Conservation (phyloP, 2,329 filamentous ascomycete species). For the Cryoendolithus antarcticus region DNA sequence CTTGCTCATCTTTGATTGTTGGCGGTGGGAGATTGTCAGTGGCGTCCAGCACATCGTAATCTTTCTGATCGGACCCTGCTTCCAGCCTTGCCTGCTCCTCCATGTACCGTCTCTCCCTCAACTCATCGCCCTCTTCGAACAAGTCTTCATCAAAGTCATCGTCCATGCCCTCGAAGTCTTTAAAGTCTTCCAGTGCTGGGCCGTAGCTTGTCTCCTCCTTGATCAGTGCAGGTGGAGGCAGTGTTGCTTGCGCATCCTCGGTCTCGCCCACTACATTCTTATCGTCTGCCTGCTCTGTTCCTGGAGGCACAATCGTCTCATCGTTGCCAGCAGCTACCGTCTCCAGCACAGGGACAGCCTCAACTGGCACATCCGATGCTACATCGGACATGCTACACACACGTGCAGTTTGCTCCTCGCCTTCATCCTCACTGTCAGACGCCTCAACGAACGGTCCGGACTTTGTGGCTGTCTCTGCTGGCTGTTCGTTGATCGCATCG, state of each 20-base stretch:
- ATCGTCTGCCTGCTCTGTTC: no score
- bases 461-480: conserved; percentile 7
- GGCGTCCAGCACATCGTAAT: conserved; percentile 7
- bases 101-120: conserved; percentile 51
- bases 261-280: neutral
- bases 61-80: conserved; percentile 39
- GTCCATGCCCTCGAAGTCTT: conserved; percentile 39
- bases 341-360: no score
- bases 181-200: conserved; percentile 35
- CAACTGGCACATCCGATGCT: no score
- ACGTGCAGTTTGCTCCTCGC: conserved; percentile 15
- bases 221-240: conserved; percentile 18
- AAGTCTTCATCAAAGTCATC: conserved; percentile 47
- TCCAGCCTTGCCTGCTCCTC: conserved; percentile 51
- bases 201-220: conserved; percentile 40
- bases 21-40: conserved; percentile 14
- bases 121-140: conserved; percentile 41
- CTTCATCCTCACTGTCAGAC: conserved; percentile 47
- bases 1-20: conserved; percentile 7
- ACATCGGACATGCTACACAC: conserved; percentile 3
- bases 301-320: no score
- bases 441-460: conserved; percentile 59
- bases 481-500: neutral
- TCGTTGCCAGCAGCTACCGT: no score
- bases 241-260: neutral